Evolutionary conservation across 225 moss, liverwort and hornwort species (phyloP).

Genomic region (Pseudoscleropodium purum): DNA sequence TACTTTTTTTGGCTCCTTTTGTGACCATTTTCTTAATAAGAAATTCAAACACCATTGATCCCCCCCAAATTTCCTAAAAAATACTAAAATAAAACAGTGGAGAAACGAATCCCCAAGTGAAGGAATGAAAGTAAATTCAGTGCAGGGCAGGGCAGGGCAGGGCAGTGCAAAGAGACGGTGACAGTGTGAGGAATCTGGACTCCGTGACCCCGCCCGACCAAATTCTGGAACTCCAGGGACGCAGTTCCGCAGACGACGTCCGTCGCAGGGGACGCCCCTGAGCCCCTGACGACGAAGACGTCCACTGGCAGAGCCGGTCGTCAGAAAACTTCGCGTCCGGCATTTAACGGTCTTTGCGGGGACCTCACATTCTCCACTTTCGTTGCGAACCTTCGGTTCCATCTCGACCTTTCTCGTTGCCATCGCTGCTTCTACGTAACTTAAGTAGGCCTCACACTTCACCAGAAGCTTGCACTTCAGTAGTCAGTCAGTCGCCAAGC

Average conservation of each 20-base stretch:
- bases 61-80: not conserved
- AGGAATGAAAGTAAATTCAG: not conserved
- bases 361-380: not conserved
- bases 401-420: not conserved
- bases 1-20: not conserved
- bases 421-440: not conserved
- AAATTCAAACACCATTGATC: not conserved
- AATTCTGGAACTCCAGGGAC: not conserved
- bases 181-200: not conserved
- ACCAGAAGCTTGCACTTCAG: no score
- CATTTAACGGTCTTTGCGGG: slow-evolving; percentile 13
- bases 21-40: not conserved
- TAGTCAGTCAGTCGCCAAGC: not conserved
- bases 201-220: not conserved
- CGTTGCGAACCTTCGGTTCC: slow-evolving; percentile 2
- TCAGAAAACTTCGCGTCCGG: not conserved
- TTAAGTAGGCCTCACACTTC: not conserved
- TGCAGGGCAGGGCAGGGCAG: not conserved
- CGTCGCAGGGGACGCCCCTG: not conserved
- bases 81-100: not conserved
- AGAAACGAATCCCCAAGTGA: not conserved
- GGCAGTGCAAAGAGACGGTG: not conserved
- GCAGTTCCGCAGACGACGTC: not conserved
- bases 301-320: slow-evolving; percentile 5
- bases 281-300: not conserved